phyloP scores from a whole-genome alignment of 257 asterid genomes.

The Solanum chiquidenum region DNA sequence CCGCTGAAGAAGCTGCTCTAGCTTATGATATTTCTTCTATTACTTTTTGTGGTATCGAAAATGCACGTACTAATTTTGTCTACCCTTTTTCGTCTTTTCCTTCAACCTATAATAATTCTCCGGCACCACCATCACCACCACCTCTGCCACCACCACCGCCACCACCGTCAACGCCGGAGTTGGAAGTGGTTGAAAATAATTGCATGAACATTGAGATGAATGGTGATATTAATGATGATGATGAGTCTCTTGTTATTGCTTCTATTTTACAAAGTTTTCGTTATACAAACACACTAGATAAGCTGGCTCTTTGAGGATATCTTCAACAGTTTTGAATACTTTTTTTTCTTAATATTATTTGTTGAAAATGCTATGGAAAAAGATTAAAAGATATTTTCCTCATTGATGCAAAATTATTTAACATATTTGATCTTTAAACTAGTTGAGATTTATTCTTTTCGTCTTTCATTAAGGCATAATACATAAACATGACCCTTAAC shows the following conservation, averaged over 20 bases:
- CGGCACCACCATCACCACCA: not conserved
- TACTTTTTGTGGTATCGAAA: conserved; percentile 14
- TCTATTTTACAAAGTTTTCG: conserved; percentile 30
- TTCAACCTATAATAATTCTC: not conserved
- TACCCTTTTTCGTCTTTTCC: not conserved
- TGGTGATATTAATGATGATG: conserved; percentile 2
- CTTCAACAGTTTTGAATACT: not conserved
- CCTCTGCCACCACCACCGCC: conserved; percentile 1
- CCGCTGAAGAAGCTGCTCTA: conserved; percentile 25
- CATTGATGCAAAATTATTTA: not conserved
- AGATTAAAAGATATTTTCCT: not conserved
- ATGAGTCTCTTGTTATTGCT: conserved; percentile 31
- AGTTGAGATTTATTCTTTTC: not conserved
- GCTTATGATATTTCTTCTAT: conserved; percentile 29
- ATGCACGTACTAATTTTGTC: conserved; percentile 23
- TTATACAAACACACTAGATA: conserved; percentile 7
- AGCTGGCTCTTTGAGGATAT: not conserved
- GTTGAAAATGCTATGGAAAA: not conserved
- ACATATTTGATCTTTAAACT: not conserved
- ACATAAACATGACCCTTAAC: too few species aligned
- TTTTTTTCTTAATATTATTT: not conserved
- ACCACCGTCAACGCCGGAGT: not conserved
- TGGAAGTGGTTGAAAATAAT: conserved; percentile 1
- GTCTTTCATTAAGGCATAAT: not conserved
- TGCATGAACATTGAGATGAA: not conserved